Percentiles rank a stretch among this genome's conserved stretches.
phyloP scores from a whole-genome alignment of 2,329 filamentous ascomycete genomes.

The Ciborinia camelliae region DNA sequence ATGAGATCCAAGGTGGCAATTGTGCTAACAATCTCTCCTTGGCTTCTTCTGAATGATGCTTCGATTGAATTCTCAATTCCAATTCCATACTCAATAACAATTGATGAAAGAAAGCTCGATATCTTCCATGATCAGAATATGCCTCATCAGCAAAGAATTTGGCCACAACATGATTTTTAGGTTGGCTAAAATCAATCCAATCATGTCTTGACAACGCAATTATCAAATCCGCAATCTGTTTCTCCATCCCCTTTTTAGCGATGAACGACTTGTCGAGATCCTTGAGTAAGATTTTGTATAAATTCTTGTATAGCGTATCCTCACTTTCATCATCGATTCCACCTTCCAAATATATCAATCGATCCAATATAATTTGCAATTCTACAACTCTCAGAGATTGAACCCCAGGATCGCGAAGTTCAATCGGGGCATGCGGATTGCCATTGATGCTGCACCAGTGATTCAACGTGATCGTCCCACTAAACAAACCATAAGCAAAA shows the following conservation, averaged over 20 bases:
- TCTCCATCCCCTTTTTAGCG: conserved; percentile 62
- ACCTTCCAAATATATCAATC: conserved; percentile 55
- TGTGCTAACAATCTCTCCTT: conserved; percentile 62
- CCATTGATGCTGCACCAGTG: conserved; percentile 63
- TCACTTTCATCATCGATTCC: conserved; percentile 56
- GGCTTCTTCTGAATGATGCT: conserved; percentile 56
- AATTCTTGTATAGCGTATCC: conserved; percentile 56
- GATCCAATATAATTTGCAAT: conserved; percentile 54
- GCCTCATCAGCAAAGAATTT: conserved; percentile 63
- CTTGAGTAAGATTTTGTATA: conserved; percentile 66
- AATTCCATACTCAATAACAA: conserved; percentile 71
- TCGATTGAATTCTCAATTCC: conserved; percentile 64
- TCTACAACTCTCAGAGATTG: conserved; percentile 56
- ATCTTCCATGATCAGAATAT: conserved; percentile 49
- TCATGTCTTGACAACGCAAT: conserved; percentile 63
- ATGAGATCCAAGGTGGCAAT: conserved; percentile 67
- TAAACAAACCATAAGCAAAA: conserved; percentile 61
- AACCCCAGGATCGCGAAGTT: conserved; percentile 56
- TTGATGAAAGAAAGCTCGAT: conserved; percentile 71
- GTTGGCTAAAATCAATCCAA: conserved; percentile 71
- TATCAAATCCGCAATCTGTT: conserved; percentile 70
- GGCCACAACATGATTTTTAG: conserved; percentile 69
- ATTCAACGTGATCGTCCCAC: conserved; percentile 70
- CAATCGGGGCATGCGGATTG: conserved; percentile 51
- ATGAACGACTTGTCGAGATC: conserved; percentile 61